Percentiles rank a stretch among this genome's conserved stretches.
Evolutionary conservation across 2,329 filamentous ascomycete genomes (phyloP).

Genomic region (Fusarium guadeloupense): DNA sequence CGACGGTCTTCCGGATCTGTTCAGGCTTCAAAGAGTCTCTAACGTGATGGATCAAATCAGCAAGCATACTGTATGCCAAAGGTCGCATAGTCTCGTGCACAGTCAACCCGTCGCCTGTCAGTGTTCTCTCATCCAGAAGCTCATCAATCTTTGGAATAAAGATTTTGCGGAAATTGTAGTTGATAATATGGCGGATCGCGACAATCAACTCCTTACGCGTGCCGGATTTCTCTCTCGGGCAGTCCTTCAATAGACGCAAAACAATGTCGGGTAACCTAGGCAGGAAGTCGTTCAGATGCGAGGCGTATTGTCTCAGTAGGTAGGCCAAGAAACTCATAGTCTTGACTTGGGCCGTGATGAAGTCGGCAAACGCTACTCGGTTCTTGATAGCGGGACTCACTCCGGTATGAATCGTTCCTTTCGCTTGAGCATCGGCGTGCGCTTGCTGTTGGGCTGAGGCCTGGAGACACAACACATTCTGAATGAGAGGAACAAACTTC

Average conservation of each 20-base stretch:
- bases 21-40: conserved; percentile 86
- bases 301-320: conserved; percentile 85
- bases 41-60: conserved; percentile 96
- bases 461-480: conserved; percentile 86
- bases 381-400: conserved; percentile 95
- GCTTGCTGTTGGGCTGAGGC: conserved; percentile 93
- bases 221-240: conserved; percentile 91
- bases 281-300: conserved; percentile 88
- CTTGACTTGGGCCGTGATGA: conserved; percentile 97
- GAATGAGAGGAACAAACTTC: conserved; percentile 92
- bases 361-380: conserved; percentile 92
- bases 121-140: conserved; percentile 88
- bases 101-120: conserved; percentile 95
- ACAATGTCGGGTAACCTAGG: conserved; percentile 87
- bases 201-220: conserved; percentile 95
- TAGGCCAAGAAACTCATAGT: conserved; percentile 99
- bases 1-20: conserved; percentile 94
- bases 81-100: conserved; percentile 97
- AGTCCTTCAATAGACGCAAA: conserved; percentile 90
- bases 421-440: conserved; percentile 82
- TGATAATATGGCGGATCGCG: conserved; percentile 97
- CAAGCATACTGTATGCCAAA: conserved; percentile 96
- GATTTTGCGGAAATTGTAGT: conserved; percentile 97
- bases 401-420: conserved; percentile 86
- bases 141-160: conserved; percentile 96